Base-by-base conservation (phyloP, 768 basidiomycete genomes). In the Boletales sp. region DNA sequence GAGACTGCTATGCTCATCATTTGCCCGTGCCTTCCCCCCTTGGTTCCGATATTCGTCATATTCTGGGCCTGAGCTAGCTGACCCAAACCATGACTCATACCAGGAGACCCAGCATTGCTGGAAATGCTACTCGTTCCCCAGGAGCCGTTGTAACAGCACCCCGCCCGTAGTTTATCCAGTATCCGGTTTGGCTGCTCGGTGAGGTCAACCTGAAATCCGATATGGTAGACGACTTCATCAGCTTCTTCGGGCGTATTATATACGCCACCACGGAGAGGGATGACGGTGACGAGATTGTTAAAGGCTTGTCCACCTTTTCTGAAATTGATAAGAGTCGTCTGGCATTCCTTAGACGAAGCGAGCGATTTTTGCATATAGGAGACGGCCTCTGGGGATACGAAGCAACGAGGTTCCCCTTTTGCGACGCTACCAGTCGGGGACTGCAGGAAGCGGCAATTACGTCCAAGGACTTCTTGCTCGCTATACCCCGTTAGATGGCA, bases 181-280 rank as follows among this genome's bases (percentile, higher is more conserved):
- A 96, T 94, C 2, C 81, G 81, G 57, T 83, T 83, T 3, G 92
- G 93, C 70, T 94, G 92, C 60, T 87, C 83, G 15, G 84, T 83
- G 43, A 99, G 74, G 68, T 97, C 92, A 48, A 96, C 88, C 70
- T 99, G 94, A 75, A 99, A 98, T 1, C 96, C 96, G 44, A 99
- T 86, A 60, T 90, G 87, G 64, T 87, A 95, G 9, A 82, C 83
- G 36, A 90, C 77, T 40, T 94, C 86, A 47, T 83, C 81, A 34
- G 76, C 76, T 56, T 83, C 85, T 38, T 81, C 76, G 55, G 55
- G 70, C 37, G 30, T 57, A 61, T 64, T 76, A 69, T 49, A 56
- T 50, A 59, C 73, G 50, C 81, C 89, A 8, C 86, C 90, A 0
- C 75, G 65, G 51, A 97, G 79, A 15, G 96, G 95, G 34, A 98